Conservation (phyloP, 139 green algal species). For the Trebouxia sp. region DNA sequence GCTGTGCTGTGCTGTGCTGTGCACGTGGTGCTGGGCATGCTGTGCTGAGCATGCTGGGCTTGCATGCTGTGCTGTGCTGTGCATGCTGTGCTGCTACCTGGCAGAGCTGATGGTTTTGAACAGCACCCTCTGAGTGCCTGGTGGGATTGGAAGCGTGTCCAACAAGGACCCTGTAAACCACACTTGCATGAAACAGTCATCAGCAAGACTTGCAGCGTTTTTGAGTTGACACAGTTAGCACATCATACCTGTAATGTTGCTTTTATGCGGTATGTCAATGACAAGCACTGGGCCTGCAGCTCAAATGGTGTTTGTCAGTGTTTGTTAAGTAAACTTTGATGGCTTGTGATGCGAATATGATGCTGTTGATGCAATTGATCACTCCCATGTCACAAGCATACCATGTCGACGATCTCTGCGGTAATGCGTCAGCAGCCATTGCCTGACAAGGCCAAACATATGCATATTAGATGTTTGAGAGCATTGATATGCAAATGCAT, state of each 20-base stretch:
- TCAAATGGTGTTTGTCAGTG: not conserved
- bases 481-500: not conserved
- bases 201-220: no score
- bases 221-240: no score
- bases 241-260: constrained; percentile 32
- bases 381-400: no score
- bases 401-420: no score
- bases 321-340: not conserved
- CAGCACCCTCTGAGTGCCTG: constrained; percentile 11
- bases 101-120: constrained; percentile 24
- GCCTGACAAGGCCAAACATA: not conserved
- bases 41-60: no score
- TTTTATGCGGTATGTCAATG: not conserved
- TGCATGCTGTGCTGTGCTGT: not conserved
- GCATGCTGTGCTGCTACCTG: constrained; percentile 22
- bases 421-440: no score
- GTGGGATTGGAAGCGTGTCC: not conserved
- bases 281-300: constrained; percentile 19
- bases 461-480: not conserved
- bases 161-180: not conserved
- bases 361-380: no score
- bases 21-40: no score
- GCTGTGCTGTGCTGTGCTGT: no score
- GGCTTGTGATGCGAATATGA: no score
- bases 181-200: no score